Evolutionary conservation across 345 rosid species (phyloP), one percentile per base, ranked within the genome.

Genomic region (Brassica nigra): DNA sequence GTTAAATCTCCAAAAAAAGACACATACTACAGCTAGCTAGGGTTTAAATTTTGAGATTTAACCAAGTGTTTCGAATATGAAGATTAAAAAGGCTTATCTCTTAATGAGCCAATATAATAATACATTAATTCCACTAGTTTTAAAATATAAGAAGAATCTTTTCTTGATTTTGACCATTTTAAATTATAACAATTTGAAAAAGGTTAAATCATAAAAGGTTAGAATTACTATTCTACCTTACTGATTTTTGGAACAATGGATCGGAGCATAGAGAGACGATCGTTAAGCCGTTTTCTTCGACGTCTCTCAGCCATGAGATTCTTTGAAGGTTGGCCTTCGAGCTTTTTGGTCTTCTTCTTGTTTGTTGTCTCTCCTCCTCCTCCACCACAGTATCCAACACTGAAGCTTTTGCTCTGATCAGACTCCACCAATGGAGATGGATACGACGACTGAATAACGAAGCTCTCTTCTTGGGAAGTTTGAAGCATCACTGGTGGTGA

Each of bases 241-340:
- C 95, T 91, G 85, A 93, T 93, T 88, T 93, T 93, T 5, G 98
- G 97, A 55, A 93, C 98, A 29, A 93, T 88, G 78, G 98, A 93
- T 87, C 98, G 85, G 63, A 93, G 89, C 94, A 91, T 94, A 47
- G 94, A 89, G 30, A 92, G 94, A 16, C 94, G 81, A 73, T 89
- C 96, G 74, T 92, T 91, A 69, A 94, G 85, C 42, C 97, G 78
- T 87, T 92, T 91, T 67, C 97, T 90, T 76, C 94, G 84, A 64
- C 97, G 90, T 73, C 96, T 86, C 83, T 92, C 97, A 0, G 97
- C 97, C 97, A 91, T 90, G 30, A 90, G 71, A 82, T 93, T 93
- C 89, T 93, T 93, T 2, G 97, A 93, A 6, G 98, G 98, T 79
- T 93, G 97, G 9, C 98, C 98, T 71, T 89, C 92, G 54, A 86